These are phyloP conservation scores for Lithocarpus polystachyus DNA, from an alignment of 306 rosid species.

Conservation along the genomic window DNA sequence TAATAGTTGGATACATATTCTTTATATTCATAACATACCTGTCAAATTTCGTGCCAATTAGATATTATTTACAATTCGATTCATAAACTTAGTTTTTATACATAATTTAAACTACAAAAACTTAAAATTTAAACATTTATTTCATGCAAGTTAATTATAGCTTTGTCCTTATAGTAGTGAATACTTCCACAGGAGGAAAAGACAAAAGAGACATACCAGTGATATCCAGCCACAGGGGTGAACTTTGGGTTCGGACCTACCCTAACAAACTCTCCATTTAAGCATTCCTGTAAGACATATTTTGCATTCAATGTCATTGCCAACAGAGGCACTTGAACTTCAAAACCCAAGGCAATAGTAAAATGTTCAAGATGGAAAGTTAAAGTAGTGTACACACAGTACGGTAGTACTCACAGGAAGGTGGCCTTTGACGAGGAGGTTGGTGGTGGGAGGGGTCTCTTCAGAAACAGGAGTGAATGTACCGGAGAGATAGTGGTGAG, in stretches of 20 bases:
- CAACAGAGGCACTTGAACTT: not conserved
- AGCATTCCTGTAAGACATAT: constrained; percentile 60
- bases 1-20: too few relatives aligned
- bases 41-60: too few relatives aligned
- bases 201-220: constrained; percentile 48
- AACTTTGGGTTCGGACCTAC: constrained; percentile 94
- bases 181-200: not conserved
- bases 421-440: constrained; percentile 61
- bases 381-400: too few relatives aligned
- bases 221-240: constrained; percentile 88
- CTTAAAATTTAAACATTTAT: too few relatives aligned
- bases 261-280: constrained; percentile 94
- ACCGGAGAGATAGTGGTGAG: constrained; percentile 75
- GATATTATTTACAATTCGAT: too few relatives aligned
- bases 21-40: too few relatives aligned
- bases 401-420: constrained; percentile 60
- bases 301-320: constrained; percentile 16
- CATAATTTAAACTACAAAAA: too few relatives aligned
- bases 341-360: too few relatives aligned
- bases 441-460: constrained; percentile 72
- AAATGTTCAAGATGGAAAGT: too few relatives aligned
- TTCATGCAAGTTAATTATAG: too few relatives aligned
- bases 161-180: not conserved
- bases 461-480: constrained; percentile 73
- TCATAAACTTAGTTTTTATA: too few relatives aligned